These are phyloP conservation scores for Symbiodinium natans DNA, from an alignment of 73 alveolate genomes.

Conservation along the genomic window DNA sequence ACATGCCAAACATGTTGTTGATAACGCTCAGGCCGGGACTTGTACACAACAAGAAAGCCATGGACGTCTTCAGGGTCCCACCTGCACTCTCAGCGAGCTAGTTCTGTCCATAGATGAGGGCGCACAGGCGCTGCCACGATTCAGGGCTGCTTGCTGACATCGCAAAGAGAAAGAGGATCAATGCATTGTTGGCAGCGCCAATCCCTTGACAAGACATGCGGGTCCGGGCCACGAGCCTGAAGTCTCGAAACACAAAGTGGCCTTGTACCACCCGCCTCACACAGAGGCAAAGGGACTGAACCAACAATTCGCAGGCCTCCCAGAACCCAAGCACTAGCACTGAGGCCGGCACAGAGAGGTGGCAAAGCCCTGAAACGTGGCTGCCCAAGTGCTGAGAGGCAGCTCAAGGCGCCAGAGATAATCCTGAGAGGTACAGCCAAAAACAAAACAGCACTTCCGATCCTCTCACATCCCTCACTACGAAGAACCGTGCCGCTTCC, in stretches of 20 bases:
- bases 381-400: slow-evolving; percentile 88
- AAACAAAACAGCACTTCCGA: too few species aligned
- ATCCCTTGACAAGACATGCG: too few species aligned
- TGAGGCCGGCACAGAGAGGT: slow-evolving; percentile 33
- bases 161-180: too few species aligned
- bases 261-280: slow-evolving; percentile 83
- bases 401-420: slow-evolving; percentile 82
- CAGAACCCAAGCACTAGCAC: too few species aligned
- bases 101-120: too few species aligned
- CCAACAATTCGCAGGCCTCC: not conserved
- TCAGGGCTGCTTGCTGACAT: too few species aligned
- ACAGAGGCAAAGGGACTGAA: not conserved
- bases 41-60: slow-evolving; percentile 62
- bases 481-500: too few species aligned
- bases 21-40: not conserved
- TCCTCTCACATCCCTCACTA: too few species aligned
- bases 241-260: slow-evolving; percentile 89
- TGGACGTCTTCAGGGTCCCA: slow-evolving; percentile 93
- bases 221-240: too few species aligned
- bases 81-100: not conserved
- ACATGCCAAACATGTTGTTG: not conserved
- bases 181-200: too few species aligned
- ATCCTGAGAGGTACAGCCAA: slow-evolving; percentile 33
- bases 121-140: too few species aligned
- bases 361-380: slow-evolving; percentile 77